Evolutionary conservation across 2,329 filamentous ascomycete species (phyloP).

Genomic region (Ramularia endophylla): DNA sequence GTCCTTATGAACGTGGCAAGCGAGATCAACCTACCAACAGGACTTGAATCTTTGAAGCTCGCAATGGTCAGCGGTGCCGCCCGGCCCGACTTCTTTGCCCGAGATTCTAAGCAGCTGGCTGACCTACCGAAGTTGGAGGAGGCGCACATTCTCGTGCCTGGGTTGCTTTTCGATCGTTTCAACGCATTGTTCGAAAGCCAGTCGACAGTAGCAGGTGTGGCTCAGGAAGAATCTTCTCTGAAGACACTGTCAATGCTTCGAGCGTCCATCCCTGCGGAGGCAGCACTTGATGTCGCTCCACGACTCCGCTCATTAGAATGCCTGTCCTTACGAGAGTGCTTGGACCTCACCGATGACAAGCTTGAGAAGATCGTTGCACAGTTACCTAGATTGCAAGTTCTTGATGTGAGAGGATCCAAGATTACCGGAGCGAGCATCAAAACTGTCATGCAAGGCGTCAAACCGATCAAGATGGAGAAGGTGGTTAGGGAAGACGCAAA

Average conservation of each 20-base stretch:
- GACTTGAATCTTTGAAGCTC: constrained; percentile 1
- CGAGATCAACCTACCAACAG: constrained; percentile 7
- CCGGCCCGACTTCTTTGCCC: neutral
- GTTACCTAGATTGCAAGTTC: constrained; percentile 17
- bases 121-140: constrained; percentile 6
- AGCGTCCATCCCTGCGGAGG: neutral
- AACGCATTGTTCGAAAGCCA: too few relatives aligned
- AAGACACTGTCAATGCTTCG: neutral
- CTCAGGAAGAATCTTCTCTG: too few relatives aligned
- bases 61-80: neutral
- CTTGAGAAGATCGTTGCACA: constrained; percentile 25
- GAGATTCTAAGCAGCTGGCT: neutral
- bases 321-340: constrained; percentile 7
- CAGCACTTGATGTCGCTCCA: neutral
- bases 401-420: constrained; percentile 34
- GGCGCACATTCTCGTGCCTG: constrained; percentile 5
- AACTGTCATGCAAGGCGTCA: constrained; percentile 22
- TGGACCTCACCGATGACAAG: constrained; percentile 26
- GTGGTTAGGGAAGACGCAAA: too few relatives aligned
- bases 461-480: too few relatives aligned
- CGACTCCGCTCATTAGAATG: constrained; percentile 6
- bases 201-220: too few relatives aligned
- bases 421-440: constrained; percentile 40
- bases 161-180: constrained; percentile 2
- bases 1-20: neutral